Base-by-base conservation (phyloP, 2,329 filamentous ascomycete species). In the Beauveria rudraprayagi region DNA sequence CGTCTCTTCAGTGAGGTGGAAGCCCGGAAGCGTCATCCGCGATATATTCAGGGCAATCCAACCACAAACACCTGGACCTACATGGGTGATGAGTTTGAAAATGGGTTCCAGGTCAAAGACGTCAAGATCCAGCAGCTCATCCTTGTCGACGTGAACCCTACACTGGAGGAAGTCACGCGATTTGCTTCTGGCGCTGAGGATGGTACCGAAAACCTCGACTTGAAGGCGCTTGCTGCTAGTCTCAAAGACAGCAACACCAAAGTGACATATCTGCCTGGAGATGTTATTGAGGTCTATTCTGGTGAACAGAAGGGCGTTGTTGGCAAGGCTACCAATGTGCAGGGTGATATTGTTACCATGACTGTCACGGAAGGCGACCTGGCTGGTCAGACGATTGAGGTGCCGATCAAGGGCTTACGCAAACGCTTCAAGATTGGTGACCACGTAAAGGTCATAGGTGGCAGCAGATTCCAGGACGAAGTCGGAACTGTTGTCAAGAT, bases 381-480 rank as follows among this genome's bases (percentile, higher is more conserved):
- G 30, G 80, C 78, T 56, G 93, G 92, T 10, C 90, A 96, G 71
- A 86, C 83, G 5, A 94, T 99, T 51, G 93, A 97, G 71, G 92
- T 96, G 11, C 94, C 94, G 1, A 89, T 92, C 64, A 95, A 94
- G 75, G 90, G 91, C 50, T 81, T 99, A 28, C 90, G 94, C 62
- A 99, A 99, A 76, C 85, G 91, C 34, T 99, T 99, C 82, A 86
- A 84, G 66, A 83, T 92, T 64, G 94, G 94, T 79, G 94, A 99
- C 70, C 94, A 99, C 71, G 94, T 99, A 78, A 97, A 97, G 78
- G 94, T 99, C 67, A 96, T 97, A 71, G 93, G 94, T 60, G 93
- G 92, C 44, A 96, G 92, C 77, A 89, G 91, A 68, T 97, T 92
- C 73, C 86, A 90, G 60, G 94, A 97, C 68, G 94, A 99, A 76